Evolutionary conservation across 495 filamentous ascomycete genomes (phyloP).

Genomic region (Saxophila tyrrhenica): DNA sequence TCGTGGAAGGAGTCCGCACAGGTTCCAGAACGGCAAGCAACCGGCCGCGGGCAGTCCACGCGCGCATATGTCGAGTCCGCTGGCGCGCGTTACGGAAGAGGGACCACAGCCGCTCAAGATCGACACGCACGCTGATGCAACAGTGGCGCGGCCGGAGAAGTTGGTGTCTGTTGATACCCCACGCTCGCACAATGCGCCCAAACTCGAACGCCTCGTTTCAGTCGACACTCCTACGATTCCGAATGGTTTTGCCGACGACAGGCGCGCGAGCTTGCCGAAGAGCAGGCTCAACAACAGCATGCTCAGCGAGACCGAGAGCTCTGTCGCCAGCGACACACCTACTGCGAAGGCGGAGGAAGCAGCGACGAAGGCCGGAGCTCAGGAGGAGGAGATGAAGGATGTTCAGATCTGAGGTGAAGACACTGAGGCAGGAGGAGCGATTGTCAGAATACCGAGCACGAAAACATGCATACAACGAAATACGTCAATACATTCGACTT

Average conservation of each 20-base stretch:
- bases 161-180: constrained; percentile 29
- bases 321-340: constrained; percentile 2
- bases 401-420: constrained; percentile 1
- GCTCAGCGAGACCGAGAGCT: constrained; percentile 7
- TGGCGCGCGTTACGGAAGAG: constrained; percentile 33
- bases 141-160: constrained; percentile 20
- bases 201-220: constrained; percentile 6
- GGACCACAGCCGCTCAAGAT: constrained; percentile 20
- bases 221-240: constrained; percentile 3
- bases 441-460: background rate
- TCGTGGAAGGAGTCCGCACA: constrained; percentile 30
- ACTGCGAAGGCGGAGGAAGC: background rate
- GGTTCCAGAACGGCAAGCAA: constrained; percentile 24
- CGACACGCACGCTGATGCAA: constrained; percentile 16
- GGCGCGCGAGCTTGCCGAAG: constrained; percentile 15
- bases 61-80: constrained; percentile 28
- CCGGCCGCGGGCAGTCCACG: constrained; percentile 24
- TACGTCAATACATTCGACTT: no score
- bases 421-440: background rate
- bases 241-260: constrained; percentile 3
- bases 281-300: constrained; percentile 6
- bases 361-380: background rate
- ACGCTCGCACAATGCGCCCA: constrained; percentile 1
- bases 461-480: background rate
- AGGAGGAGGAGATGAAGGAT: constrained; percentile 9